These are phyloP conservation scores for Vigna angularis DNA, from an alignment of 306 rosid species.

Conservation along the genomic window DNA sequence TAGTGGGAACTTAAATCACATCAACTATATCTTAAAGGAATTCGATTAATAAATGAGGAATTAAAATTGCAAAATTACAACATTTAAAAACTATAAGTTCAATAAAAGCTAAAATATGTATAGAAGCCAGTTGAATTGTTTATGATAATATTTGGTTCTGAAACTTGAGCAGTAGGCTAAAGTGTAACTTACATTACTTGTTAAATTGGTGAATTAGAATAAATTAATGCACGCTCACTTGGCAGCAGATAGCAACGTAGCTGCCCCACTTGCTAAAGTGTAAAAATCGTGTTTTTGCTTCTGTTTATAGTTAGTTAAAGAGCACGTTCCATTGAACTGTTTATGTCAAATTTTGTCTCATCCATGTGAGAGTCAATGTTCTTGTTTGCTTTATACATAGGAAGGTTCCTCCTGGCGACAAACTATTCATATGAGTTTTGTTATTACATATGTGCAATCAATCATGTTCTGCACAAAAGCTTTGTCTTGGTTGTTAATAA, in stretches of 20 bases:
- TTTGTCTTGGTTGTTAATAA: neutral
- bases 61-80: too few species aligned
- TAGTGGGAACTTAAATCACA: too few species aligned
- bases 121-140: neutral
- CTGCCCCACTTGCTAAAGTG: neutral
- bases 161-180: neutral
- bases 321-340: conserved; percentile 17
- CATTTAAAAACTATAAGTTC: too few species aligned
- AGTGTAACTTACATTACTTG: neutral
- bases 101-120: too few species aligned
- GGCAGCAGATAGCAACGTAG: neutral
- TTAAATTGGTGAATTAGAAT: neutral
- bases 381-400: conserved; percentile 25
- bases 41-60: too few species aligned
- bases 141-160: neutral
- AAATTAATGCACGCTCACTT: neutral
- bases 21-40: too few species aligned
- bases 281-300: conserved; percentile 6
- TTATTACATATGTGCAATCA: neutral
- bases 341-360: conserved; percentile 4
- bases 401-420: conserved; percentile 1
- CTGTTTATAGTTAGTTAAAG: conserved; percentile 12
- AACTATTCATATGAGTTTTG: neutral
- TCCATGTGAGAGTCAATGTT: conserved; percentile 16
- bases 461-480: neutral